Percentiles rank a stretch among this genome's conserved stretches.
These are phyloP conservation scores for Ceratobasidium sp. DNA, from an alignment of 1,284 basidiomycete genomes.

Conservation along the genomic window DNA sequence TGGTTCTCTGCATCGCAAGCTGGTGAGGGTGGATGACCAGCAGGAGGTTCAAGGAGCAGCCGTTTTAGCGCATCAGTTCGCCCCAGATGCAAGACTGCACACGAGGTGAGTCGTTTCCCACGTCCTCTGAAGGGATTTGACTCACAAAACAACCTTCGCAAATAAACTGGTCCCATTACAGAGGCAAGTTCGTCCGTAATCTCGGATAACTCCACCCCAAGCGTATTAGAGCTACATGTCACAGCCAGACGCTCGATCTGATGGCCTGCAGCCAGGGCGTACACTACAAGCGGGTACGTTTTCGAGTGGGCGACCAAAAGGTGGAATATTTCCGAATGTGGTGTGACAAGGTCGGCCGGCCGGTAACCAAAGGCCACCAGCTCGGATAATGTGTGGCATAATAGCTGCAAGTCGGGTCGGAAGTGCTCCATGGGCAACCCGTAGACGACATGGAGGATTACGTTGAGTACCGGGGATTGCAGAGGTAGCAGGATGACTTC, in stretches of 20 bases:
- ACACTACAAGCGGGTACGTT: slow-evolving; percentile 61
- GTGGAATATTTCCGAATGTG: slow-evolving; percentile 25
- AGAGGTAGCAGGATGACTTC: slow-evolving; percentile 38
- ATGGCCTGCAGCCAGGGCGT: slow-evolving; percentile 63
- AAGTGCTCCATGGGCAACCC: slow-evolving; percentile 43
- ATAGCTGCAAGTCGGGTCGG: slow-evolving; percentile 40
- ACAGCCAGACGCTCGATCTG: slow-evolving; percentile 67
- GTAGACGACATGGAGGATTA: slow-evolving; percentile 45
- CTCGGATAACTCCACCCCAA: slow-evolving; percentile 63
- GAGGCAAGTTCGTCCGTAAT: slow-evolving; percentile 66
- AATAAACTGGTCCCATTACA: slow-evolving; percentile 64
- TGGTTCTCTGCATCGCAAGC: slow-evolving; percentile 43
- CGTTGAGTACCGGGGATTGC: slow-evolving; percentile 41
- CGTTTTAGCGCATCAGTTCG: slow-evolving; percentile 58
- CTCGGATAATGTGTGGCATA: slow-evolving; percentile 38
- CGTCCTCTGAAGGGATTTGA: background rate
- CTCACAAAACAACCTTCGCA: slow-evolving; percentile 63
- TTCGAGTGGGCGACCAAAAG: slow-evolving; percentile 29
- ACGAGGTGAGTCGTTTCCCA: slow-evolving; percentile 9
- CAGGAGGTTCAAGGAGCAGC: slow-evolving; percentile 64
- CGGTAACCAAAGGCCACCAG: slow-evolving; percentile 41
- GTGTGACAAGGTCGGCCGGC: slow-evolving; percentile 15
- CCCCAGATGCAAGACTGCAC: slow-evolving; percentile 58
- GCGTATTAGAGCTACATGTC: slow-evolving; percentile 63
- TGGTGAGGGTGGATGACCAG: slow-evolving; percentile 61